These are phyloP conservation scores for Umbelopsis vinacea DNA, from an alignment of 192 early-diverging fungal species.

Conservation along the genomic window DNA sequence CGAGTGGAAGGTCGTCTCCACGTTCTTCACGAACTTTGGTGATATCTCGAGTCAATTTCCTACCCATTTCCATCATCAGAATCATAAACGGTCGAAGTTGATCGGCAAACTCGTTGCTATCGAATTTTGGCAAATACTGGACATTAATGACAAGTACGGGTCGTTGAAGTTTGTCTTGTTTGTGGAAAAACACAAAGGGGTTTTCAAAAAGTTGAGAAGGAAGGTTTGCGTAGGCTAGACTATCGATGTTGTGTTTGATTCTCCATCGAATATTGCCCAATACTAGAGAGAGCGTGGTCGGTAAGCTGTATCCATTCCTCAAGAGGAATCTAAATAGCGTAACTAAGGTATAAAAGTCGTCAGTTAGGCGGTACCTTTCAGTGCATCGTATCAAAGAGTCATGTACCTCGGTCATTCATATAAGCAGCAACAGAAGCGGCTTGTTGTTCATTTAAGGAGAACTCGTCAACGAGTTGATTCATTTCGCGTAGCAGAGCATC, in stretches of 20 bases:
- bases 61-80: slow-evolving; percentile 45
- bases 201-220: slow-evolving; percentile 32
- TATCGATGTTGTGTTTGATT: slow-evolving; percentile 31
- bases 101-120: slow-evolving; percentile 15
- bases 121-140: slow-evolving; percentile 37
- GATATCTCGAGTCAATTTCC: slow-evolving; percentile 42
- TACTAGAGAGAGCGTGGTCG: slow-evolving; percentile 23
- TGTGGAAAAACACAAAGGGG: slow-evolving; percentile 47
- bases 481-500: slow-evolving; percentile 8
- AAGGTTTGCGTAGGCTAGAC: slow-evolving; percentile 23
- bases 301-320: slow-evolving; percentile 28
- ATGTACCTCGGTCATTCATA: slow-evolving; percentile 35
- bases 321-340: slow-evolving; percentile 52
- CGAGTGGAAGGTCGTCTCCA: slow-evolving; percentile 14
- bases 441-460: slow-evolving; percentile 2
- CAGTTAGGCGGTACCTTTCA: not conserved
- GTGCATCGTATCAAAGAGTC: not conserved
- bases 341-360: slow-evolving; percentile 20
- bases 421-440: slow-evolving; percentile 16
- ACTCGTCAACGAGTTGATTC: not conserved
- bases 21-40: slow-evolving; percentile 32
- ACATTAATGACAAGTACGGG: slow-evolving; percentile 44
- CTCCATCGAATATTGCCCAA: slow-evolving; percentile 47
- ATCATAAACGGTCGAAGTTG: slow-evolving; percentile 44
- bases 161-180: slow-evolving; percentile 40